Conservation (phyloP, 2,329 filamentous ascomycete genomes). For the Cladophialophora exuberans region DNA sequence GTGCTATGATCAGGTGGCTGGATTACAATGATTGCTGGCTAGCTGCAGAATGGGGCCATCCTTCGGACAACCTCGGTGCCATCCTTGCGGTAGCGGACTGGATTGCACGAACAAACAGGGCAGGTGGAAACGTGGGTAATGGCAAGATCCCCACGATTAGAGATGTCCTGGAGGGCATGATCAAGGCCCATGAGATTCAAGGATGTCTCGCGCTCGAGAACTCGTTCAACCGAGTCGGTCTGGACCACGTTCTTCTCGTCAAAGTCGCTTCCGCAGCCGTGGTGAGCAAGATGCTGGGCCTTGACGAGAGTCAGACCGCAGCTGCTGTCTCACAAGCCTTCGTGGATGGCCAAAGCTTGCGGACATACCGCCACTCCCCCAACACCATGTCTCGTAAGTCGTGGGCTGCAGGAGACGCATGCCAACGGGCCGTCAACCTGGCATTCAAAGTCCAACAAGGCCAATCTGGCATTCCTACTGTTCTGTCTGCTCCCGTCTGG, state of each 20-base stretch:
- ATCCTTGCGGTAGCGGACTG: constrained; percentile 97
- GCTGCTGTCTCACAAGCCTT: constrained; percentile 96
- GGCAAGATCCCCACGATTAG: constrained; percentile 84
- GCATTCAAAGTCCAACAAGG: constrained; percentile 89
- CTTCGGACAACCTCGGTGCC: constrained; percentile 95
- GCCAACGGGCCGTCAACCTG: constrained; percentile 90
- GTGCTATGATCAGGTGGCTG: constrained; percentile 97
- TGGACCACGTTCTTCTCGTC: constrained; percentile 97
- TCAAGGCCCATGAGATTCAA: constrained; percentile 99
- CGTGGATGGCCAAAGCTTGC: constrained; percentile 93
- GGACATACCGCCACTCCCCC: constrained; percentile 94
- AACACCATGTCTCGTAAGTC: constrained; percentile 99
- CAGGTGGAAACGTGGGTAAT: constrained; percentile 71
- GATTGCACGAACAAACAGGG: constrained; percentile 91
- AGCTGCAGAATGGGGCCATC: constrained; percentile 97
- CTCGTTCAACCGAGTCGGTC: constrained; percentile 97
- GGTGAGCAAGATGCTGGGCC: constrained; percentile 90
- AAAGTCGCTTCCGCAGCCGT: constrained; percentile 96
- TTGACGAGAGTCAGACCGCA: constrained; percentile 86
- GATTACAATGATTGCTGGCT: constrained; percentile 99
- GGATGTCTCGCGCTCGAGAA: constrained; percentile 95
- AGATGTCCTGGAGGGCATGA: constrained; percentile 95
- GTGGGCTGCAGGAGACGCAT: constrained; percentile 97
- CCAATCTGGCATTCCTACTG: constrained; percentile 87
- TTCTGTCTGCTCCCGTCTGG: constrained; percentile 90